phyloP scores from a whole-genome alignment of 116 monocot species.

The Zostera marina region DNA sequence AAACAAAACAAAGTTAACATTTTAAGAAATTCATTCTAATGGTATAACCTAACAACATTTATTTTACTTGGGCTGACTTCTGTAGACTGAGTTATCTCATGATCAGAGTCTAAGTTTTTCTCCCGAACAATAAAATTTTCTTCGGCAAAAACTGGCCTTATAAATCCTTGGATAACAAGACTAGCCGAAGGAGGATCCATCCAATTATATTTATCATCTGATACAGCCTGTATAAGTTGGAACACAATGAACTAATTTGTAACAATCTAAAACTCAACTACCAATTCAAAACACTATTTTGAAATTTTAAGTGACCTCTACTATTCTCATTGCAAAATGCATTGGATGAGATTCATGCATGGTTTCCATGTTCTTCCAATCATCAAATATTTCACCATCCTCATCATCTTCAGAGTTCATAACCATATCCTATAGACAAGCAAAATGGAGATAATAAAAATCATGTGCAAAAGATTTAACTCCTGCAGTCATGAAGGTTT shows the following conservation, averaged over 20 bases:
- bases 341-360: slow-evolving; percentile 70
- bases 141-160: slow-evolving; percentile 56
- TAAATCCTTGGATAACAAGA: slow-evolving; percentile 56
- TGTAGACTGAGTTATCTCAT: slow-evolving; percentile 4
- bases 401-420: slow-evolving; percentile 33
- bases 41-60: slow-evolving; percentile 1
- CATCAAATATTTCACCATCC: slow-evolving; percentile 24
- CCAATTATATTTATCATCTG: slow-evolving; percentile 42
- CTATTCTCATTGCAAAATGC: slow-evolving; percentile 63
- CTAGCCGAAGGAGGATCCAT: slow-evolving; percentile 61
- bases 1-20: slow-evolving; percentile 1
- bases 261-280: not conserved
- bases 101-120: not conserved
- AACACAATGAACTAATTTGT: not conserved
- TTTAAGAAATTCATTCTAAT: slow-evolving; percentile 5
- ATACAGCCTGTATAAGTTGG: slow-evolving; percentile 23
- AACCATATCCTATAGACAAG: slow-evolving; percentile 26
- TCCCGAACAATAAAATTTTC: slow-evolving; percentile 26
- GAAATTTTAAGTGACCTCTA: slow-evolving; percentile 35
- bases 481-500: not conserved
- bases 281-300: not conserved
- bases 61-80: slow-evolving; percentile 8
- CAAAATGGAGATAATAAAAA: not conserved
- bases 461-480: not conserved
- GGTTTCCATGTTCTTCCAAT: slow-evolving; percentile 67